These are phyloP conservation scores for Artemisia tridentata DNA, from an alignment of 129 eudicot genomes.

Conservation along the genomic window DNA sequence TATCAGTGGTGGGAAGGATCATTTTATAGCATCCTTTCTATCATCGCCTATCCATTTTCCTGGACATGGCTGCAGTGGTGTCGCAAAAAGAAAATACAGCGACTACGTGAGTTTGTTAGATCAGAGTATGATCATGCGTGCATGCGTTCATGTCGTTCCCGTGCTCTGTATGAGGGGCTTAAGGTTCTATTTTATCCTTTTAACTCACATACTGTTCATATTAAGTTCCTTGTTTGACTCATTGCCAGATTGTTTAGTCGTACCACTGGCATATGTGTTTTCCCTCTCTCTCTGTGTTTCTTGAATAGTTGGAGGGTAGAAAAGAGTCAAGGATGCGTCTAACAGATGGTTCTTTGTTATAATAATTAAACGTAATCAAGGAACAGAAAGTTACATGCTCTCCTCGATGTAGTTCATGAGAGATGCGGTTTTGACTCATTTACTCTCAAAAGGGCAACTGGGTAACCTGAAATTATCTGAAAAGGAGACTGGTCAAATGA, in stretches of 20 bases:
- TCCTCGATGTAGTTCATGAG: background rate
- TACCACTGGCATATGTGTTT: background rate
- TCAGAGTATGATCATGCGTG: conserved; percentile 99
- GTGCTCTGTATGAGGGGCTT: conserved; percentile 97
- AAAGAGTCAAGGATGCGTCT: too few species aligned
- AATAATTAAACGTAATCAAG: too few species aligned
- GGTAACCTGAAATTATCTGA: background rate
- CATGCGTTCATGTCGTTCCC: conserved; percentile 97
- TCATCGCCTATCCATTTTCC: conserved; percentile 79
- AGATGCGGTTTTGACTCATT: conserved; percentile 4
- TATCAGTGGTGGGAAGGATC: conserved; percentile 99
- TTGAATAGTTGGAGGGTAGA: too few species aligned
- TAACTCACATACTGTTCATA: background rate
- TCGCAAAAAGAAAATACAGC: conserved; percentile 75
- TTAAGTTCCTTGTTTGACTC: background rate
- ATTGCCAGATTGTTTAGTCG: background rate
- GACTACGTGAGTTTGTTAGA: conserved; percentile 88
- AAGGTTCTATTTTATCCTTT: conserved; percentile 50
- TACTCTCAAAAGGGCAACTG: background rate
- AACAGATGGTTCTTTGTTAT: too few species aligned
- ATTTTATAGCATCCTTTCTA: conserved; percentile 56
- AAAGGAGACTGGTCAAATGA: background rate
- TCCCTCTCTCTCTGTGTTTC: too few species aligned
- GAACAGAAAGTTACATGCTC: too few species aligned
- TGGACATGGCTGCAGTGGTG: conserved; percentile 99